Conservation (phyloP, 352 stramenopile genomes). For the Albugo candida region DNA sequence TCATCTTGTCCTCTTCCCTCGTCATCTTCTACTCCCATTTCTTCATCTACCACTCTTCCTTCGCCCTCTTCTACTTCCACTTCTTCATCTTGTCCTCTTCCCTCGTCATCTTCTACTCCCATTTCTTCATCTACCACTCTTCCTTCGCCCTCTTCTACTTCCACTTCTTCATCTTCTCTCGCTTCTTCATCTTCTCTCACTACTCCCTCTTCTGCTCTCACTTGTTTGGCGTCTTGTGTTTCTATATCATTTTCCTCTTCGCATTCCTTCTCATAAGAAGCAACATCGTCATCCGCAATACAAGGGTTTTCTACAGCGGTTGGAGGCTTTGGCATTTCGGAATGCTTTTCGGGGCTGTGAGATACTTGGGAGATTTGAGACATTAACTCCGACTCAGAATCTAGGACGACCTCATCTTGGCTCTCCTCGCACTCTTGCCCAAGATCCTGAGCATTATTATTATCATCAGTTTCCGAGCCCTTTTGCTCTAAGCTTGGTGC, state of each 20-base stretch:
- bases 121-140: too few species aligned
- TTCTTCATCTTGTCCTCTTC: too few species aligned
- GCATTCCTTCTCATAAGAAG: background rate
- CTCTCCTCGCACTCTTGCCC: background rate
- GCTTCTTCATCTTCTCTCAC: slow-evolving; percentile 12
- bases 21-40: slow-evolving; percentile 12
- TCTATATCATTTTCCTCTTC: background rate
- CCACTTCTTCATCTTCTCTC: slow-evolving; percentile 6
- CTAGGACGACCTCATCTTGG: background rate
- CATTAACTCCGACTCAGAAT: too few species aligned
- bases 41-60: too few species aligned
- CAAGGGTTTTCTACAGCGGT: background rate
- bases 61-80: too few species aligned
- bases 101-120: slow-evolving; percentile 11
- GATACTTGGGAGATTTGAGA: background rate
- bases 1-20: slow-evolving; percentile 9
- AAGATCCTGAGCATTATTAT: slow-evolving; percentile 3
- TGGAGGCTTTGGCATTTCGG: background rate
- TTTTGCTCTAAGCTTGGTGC: slow-evolving; percentile 1
- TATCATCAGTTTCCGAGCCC: background rate
- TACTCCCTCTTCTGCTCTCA: too few species aligned
- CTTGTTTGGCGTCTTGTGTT: slow-evolving; percentile 8
- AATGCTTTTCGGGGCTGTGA: background rate
- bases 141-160: slow-evolving; percentile 10
- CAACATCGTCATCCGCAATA: background rate